Percentiles rank a stretch among this genome's conserved stretches.
phyloP scores from a whole-genome alignment of 345 rosid species.

The Brassica napus region DNA sequence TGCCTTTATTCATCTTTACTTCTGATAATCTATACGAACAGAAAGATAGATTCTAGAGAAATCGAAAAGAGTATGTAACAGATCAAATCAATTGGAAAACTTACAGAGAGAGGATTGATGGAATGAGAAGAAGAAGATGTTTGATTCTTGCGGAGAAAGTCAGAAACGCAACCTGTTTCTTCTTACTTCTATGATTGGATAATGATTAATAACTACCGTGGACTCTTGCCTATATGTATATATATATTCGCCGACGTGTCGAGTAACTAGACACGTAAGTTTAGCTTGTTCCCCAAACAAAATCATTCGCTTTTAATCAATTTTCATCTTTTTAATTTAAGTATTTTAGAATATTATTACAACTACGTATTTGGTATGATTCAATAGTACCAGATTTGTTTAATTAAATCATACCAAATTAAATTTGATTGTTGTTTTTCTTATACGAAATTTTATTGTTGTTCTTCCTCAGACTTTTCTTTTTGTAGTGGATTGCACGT shows the following conservation, averaged over 20 bases:
- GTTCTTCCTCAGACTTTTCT: background rate
- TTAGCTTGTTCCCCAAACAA: background rate
- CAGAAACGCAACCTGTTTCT: background rate
- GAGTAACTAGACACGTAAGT: conserved; percentile 17
- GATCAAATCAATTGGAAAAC: conserved; percentile 10
- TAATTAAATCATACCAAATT: background rate
- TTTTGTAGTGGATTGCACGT: background rate
- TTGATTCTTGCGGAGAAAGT: background rate
- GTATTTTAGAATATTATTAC: background rate
- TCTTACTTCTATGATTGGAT: conserved; percentile 34
- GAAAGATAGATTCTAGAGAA: background rate
- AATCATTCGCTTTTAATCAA: background rate
- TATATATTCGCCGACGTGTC: conserved; percentile 4
- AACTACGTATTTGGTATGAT: background rate
- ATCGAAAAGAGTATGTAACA: conserved; percentile 6
- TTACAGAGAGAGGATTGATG: conserved; percentile 17
- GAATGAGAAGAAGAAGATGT: conserved; percentile 7
- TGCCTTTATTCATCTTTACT: conserved; percentile 51
- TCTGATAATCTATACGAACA: background rate
- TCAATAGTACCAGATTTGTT: background rate
- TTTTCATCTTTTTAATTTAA: background rate
- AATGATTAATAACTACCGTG: conserved; percentile 22
- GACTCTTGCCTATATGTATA: background rate
- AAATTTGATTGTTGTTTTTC: background rate
- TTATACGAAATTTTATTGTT: background rate